Conservation (phyloP, 306 rosid genomes). For the Alnus glutinosa region DNA sequence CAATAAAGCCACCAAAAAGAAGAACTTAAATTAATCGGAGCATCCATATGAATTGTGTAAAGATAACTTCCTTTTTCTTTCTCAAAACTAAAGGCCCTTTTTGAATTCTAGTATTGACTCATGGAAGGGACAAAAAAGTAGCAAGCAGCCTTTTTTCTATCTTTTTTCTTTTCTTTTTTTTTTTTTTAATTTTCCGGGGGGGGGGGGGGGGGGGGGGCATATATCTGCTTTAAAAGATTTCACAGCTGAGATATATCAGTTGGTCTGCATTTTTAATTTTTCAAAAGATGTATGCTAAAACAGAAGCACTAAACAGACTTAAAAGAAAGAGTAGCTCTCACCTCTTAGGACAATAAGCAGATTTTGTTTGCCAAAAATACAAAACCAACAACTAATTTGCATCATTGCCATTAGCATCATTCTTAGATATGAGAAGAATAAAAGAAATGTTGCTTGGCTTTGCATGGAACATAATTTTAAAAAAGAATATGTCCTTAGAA, state of each 20-base stretch:
- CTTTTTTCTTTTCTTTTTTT: neutral
- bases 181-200: too few relatives aligned
- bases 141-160: neutral
- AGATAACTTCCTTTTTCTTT: neutral
- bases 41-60: neutral
- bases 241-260: too few relatives aligned
- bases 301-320: too few relatives aligned
- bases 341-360: too few relatives aligned
- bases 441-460: too few relatives aligned
- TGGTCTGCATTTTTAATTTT: neutral
- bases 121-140: neutral
- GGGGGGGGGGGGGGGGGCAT: too few relatives aligned
- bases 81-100: neutral
- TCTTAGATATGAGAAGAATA: too few relatives aligned
- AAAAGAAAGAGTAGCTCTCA: too few relatives aligned
- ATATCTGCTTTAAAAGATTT: too few relatives aligned
- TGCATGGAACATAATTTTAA: neutral
- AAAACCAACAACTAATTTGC: too few relatives aligned
- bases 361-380: too few relatives aligned
- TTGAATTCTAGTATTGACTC: neutral
- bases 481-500: conserved; percentile 20
- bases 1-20: neutral
- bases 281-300: neutral
- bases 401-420: too few relatives aligned
- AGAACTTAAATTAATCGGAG: neutral